Evolutionary conservation across 148 eudicot species (phyloP).

Genomic region (Rhododendron molle): DNA sequence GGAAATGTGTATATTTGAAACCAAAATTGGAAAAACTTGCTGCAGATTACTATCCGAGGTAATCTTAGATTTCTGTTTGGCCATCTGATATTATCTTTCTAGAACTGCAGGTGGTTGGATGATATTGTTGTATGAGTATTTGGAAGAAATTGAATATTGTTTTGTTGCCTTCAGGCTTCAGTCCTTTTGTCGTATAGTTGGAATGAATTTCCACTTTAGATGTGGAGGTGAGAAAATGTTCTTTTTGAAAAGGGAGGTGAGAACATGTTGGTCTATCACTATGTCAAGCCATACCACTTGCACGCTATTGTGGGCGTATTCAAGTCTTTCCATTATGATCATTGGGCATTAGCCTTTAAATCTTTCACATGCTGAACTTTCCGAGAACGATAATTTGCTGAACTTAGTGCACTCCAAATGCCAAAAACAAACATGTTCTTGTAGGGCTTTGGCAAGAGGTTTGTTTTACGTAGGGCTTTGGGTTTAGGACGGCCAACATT

Average conservation of each 20-base stretch:
- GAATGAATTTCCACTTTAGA: neutral
- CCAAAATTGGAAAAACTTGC: conserved; percentile 88
- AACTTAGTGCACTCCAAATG: neutral
- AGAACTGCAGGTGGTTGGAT: neutral
- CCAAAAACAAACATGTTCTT: neutral
- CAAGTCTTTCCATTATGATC: neutral
- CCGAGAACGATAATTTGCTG: neutral
- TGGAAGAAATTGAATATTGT: neutral
- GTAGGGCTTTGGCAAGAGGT: neutral
- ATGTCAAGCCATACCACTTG: neutral
- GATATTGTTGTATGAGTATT: neutral
- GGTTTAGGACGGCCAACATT: too few relatives aligned
- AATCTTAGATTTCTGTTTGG: neutral
- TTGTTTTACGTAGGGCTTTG: too few relatives aligned
- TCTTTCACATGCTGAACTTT: neutral
- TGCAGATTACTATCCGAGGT: conserved; percentile 47
- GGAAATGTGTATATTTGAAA: conserved; percentile 89
- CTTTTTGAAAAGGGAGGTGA: neutral
- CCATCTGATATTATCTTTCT: neutral
- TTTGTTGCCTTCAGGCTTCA: neutral
- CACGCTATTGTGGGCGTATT: neutral
- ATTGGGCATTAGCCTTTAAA: neutral
- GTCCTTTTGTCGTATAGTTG: neutral
- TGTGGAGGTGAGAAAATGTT: neutral
- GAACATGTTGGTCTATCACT: neutral